Evolutionary conservation across 2,329 filamentous ascomycete species (phyloP).

Genomic region (Verticillium albo-atrum): DNA sequence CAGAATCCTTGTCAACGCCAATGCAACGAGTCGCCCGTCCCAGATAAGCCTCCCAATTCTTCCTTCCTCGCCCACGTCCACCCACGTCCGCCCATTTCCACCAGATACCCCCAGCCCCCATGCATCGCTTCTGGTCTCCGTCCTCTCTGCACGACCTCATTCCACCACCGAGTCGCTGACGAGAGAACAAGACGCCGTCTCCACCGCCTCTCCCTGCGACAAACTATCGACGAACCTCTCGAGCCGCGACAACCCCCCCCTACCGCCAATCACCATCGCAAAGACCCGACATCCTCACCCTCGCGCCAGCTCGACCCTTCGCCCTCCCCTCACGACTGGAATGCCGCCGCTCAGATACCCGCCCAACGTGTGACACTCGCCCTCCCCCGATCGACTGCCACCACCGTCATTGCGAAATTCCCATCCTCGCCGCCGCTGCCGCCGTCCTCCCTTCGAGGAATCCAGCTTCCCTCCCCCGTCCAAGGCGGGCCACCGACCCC

Average conservation of each 20-base stretch:
- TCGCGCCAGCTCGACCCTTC: too few species aligned
- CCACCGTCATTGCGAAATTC: not conserved
- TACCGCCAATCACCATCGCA: not conserved
- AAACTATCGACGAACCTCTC: not conserved
- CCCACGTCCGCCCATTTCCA: not conserved
- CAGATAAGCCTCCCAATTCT: conserved; percentile 10
- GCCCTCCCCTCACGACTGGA: not conserved
- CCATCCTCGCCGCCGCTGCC: not conserved
- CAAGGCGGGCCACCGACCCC: not conserved
- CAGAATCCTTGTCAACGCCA: conserved; percentile 5
- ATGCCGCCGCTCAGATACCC: not conserved
- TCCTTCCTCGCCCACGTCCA: not conserved
- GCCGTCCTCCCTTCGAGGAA: not conserved
- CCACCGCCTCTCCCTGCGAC: not conserved
- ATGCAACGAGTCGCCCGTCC: conserved; percentile 4
- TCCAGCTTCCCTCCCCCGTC: conserved; percentile 3
- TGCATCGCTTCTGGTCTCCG: not conserved
- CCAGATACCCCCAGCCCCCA: not conserved
- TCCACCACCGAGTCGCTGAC: not conserved
- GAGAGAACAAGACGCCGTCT: not conserved
- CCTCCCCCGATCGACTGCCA: not conserved
- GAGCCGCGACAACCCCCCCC: not conserved
- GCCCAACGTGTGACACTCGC: not conserved
- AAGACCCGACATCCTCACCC: not conserved
- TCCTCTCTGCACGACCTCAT: not conserved